Conservation (phyloP, 2,329 filamentous ascomycete species). For the Aurifilum marmelostoma region DNA sequence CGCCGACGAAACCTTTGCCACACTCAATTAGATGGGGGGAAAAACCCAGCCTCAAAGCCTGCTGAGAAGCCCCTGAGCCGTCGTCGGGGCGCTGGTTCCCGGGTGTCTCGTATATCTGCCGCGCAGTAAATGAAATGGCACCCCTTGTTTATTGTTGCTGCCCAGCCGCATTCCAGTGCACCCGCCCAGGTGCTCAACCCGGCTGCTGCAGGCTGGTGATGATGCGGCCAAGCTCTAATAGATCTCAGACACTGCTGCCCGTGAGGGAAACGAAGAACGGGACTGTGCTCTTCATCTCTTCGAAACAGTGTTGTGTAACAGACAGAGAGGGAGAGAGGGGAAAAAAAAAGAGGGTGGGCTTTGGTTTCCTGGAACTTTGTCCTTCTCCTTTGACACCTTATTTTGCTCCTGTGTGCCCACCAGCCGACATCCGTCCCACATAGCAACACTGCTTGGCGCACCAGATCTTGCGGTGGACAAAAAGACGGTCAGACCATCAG, state of each 20-base stretch:
- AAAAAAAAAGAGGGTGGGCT: neutral
- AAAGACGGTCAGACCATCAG: neutral
- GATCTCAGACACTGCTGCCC: constrained; percentile 4
- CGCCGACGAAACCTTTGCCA: neutral
- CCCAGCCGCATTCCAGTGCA: neutral
- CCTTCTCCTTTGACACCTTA: neutral
- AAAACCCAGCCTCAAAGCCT: neutral
- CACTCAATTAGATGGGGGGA: neutral
- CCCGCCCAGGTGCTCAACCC: neutral
- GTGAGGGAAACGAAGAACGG: constrained; percentile 12
- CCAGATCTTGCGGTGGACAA: neutral
- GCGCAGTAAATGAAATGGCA: neutral
- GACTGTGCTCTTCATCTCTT: neutral
- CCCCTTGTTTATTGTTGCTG: neutral
- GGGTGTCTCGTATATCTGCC: neutral
- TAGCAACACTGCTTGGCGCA: neutral
- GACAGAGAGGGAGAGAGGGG: neutral
- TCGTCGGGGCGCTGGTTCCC: neutral
- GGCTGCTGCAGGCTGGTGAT: neutral
- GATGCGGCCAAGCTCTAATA: neutral
- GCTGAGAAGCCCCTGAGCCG: neutral
- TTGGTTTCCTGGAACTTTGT: neutral
- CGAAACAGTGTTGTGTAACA: constrained; percentile 6
- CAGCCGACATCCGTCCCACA: neutral
- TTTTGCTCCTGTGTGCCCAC: neutral